These are phyloP conservation scores for Gymnopilus dilepis DNA, from an alignment of 768 basidiomycete genomes.

Conservation along the genomic window DNA sequence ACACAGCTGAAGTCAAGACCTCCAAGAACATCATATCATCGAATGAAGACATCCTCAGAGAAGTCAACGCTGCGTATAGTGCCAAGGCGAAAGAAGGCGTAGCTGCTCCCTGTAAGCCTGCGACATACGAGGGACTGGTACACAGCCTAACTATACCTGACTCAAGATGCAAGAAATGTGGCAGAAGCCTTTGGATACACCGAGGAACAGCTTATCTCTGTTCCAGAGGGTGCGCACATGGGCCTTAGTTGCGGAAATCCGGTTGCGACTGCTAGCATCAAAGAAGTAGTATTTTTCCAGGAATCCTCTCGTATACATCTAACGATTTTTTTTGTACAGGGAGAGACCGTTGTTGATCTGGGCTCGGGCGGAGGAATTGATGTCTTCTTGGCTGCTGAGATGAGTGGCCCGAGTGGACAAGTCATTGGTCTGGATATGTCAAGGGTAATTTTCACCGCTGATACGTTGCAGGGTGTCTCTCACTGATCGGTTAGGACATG, in stretches of 20 bases:
- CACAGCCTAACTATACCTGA: neutral
- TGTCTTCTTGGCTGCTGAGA: constrained; percentile 55
- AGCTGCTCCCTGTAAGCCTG: constrained; percentile 25
- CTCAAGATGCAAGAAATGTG: constrained; percentile 40
- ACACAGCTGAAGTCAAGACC: too few species aligned
- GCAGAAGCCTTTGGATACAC: constrained; percentile 56
- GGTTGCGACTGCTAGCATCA: constrained; percentile 48
- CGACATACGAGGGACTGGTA: neutral
- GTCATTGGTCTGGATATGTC: constrained; percentile 63
- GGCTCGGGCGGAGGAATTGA: constrained; percentile 64
- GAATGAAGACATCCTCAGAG: constrained; percentile 24
- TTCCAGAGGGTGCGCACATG: constrained; percentile 51
- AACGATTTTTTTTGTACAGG: constrained; percentile 38
- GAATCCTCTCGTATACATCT: neutral
- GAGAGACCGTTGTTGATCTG: constrained; percentile 60
- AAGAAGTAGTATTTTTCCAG: constrained; percentile 37
- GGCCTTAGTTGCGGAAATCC: constrained; percentile 64
- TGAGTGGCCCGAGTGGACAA: constrained; percentile 53
- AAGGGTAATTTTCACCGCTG: constrained; percentile 33
- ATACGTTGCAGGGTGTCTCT: neutral
- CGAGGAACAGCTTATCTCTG: constrained; percentile 42
- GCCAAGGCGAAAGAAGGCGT: constrained; percentile 33
- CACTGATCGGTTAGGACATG: constrained; percentile 48
- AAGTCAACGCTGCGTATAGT: constrained; percentile 40
- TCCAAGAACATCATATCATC: neutral